Evolutionary conservation across 108 stramenopile species (phyloP), one percentile per base, ranked within the genome.

Genomic region (Conticribra weissflogii): DNA sequence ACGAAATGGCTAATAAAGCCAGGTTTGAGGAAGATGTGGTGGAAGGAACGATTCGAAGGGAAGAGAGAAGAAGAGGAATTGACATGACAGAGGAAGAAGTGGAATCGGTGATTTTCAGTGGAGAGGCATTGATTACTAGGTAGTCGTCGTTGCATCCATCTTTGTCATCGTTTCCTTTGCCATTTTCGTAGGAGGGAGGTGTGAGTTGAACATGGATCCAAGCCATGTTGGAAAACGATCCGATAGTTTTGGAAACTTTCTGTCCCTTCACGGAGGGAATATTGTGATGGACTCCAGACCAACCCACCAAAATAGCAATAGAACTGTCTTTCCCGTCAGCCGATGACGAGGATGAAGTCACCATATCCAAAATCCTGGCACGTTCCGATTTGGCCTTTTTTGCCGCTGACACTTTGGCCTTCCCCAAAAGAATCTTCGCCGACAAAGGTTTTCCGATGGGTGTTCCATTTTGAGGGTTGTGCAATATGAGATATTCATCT

Each of bases 231-330:
- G 61, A 53, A 34, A 72, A 36, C 2, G 68, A 34, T n/a, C 41
- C 24, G 18, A 69, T 52, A 18, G 19, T 29, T 19, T 29, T 24
- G 2, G 19, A 3, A 12, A 18, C 29, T 3, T 2, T 47, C 30
- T 54, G 33, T 14, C 1, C 45, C 21, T n/a, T 24, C 36, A 34
- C 17, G 2, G 23, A 27, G 36, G 25, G 71, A 63, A 41, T 41
- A 41, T 41, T 12, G 12, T 41, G 36, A 5, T 5, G 12, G 36
- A 12, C 12, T 41, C 36, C 36, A 12, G 36, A 41, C 71, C 71
- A 72, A n/a, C 34, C 61, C 15, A 63, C 71, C 61, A 52, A 72
- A 21, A 72, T 30, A 22, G 45, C 71, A 47, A 72, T 44, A 17
- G 51, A 24, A 17, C 44, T 31, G 12, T 24, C 28, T n/a, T n/a